phyloP scores from a whole-genome alignment of 495 filamentous ascomycete species.

The Corynascus novoguineensis region DNA sequence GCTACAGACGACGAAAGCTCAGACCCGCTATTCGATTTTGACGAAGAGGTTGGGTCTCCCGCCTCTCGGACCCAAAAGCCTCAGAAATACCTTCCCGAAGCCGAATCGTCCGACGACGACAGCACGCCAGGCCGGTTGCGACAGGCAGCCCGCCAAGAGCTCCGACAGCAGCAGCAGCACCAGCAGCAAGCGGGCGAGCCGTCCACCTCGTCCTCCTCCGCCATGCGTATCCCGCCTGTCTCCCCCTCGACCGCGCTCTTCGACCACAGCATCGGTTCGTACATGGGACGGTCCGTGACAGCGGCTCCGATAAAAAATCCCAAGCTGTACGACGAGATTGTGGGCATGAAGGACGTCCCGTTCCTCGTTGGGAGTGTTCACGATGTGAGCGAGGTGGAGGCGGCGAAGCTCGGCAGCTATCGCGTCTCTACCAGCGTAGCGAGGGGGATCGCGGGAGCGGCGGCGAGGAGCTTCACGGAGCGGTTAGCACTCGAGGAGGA shows the following conservation, averaged over 20 bases:
- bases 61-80: neutral
- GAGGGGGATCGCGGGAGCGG: constrained; percentile 22
- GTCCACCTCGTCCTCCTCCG: neutral
- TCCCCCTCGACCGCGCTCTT: constrained; percentile 28
- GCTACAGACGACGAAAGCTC: constrained; percentile 15
- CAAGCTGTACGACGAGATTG: constrained; percentile 40
- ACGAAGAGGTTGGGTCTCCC: constrained; percentile 19
- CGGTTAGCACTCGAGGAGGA: constrained; percentile 41
- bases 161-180: too few species aligned
- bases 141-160: neutral
- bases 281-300: constrained; percentile 33
- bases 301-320: constrained; percentile 36
- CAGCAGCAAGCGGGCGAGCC: neutral
- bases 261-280: constrained; percentile 37
- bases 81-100: constrained; percentile 20
- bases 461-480: constrained; percentile 41
- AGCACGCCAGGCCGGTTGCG: neutral
- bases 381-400: constrained; percentile 36
- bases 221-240: constrained; percentile 10
- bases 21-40: constrained; percentile 27
- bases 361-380: constrained; percentile 44
- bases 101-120: constrained; percentile 22
- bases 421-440: constrained; percentile 29
- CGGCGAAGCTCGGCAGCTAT: constrained; percentile 36
- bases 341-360: constrained; percentile 41